Evolutionary conservation across 345 rosid genomes (phyloP).

Genomic region (Anacardium occidentale): DNA sequence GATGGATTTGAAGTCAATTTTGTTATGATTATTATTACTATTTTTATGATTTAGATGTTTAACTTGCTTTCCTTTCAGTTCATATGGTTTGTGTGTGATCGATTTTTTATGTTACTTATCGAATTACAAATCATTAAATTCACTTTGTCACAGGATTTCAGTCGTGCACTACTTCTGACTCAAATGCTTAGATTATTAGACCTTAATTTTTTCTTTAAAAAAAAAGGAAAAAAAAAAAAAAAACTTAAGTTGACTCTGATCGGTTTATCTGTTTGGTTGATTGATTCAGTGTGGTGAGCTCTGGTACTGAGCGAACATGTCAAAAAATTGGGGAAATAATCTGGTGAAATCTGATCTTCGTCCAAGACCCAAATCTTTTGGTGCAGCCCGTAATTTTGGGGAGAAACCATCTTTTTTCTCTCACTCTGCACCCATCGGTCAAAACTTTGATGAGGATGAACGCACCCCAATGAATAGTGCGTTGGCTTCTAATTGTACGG

Average conservation of each 20-base stretch:
- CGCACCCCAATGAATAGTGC: slow-evolving; percentile 21
- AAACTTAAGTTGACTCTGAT: neutral
- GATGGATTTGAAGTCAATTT: too few species aligned
- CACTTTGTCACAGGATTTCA: neutral
- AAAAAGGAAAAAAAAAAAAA: too few species aligned
- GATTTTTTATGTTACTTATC: neutral
- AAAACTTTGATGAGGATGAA: slow-evolving; percentile 35
- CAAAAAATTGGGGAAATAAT: slow-evolving; percentile 19
- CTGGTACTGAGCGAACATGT: slow-evolving; percentile 20
- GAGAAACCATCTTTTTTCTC: slow-evolving; percentile 28
- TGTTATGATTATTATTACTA: too few species aligned
- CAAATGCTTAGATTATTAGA: neutral
- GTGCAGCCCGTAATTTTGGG: slow-evolving; percentile 19
- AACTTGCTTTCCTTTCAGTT: neutral
- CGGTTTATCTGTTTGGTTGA: neutral
- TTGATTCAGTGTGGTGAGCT: slow-evolving; percentile 15
- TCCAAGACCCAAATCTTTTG: slow-evolving; percentile 29
- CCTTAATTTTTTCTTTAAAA: neutral
- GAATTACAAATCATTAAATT: neutral
- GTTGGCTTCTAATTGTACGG: slow-evolving; percentile 10
- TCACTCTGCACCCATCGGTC: slow-evolving; percentile 19
- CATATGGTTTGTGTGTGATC: neutral
- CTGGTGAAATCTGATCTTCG: slow-evolving; percentile 24
- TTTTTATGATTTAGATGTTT: neutral
- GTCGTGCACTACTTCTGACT: neutral